Percentiles rank a stretch among this genome's conserved stretches.
Conservation (phyloP, 176 grass and related monocot genomes). For the Coix lacrymajobi region DNA sequence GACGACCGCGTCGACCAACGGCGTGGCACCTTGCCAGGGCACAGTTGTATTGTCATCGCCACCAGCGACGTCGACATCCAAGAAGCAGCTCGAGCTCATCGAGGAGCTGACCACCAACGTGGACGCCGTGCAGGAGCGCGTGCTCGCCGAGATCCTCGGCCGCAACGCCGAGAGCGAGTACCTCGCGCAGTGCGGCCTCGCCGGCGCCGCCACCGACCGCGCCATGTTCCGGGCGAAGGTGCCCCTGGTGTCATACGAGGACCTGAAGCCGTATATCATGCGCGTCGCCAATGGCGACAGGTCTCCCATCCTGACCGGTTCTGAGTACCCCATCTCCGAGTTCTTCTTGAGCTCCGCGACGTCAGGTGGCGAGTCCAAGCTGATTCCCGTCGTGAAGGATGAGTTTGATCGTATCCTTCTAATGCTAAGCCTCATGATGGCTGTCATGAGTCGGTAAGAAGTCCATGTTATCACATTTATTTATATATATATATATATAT, state of each 20-base stretch:
- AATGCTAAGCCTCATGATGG: slow-evolving; percentile 67
- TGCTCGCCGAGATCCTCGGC: too few relatives aligned
- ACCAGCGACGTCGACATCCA: too few relatives aligned
- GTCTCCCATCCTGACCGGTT: slow-evolving; percentile 52
- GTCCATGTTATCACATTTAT: too few relatives aligned
- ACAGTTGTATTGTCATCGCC: too few relatives aligned
- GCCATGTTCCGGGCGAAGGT: slow-evolving; percentile 51
- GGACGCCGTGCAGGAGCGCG: too few relatives aligned
- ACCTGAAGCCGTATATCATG: slow-evolving; percentile 70
- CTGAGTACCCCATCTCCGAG: slow-evolving; percentile 60
- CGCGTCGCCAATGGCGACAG: slow-evolving; percentile 61
- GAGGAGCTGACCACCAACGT: too few relatives aligned
- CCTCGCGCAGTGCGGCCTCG: too few relatives aligned
- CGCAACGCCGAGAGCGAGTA: too few relatives aligned
- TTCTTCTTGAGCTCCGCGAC: slow-evolving; percentile 72
- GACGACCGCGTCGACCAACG: too few relatives aligned
- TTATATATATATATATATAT: too few relatives aligned
- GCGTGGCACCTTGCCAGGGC: too few relatives aligned
- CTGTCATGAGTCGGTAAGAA: slow-evolving; percentile 66
- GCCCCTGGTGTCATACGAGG: slow-evolving; percentile 69
- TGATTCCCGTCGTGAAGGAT: slow-evolving; percentile 69
- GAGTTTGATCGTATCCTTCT: slow-evolving; percentile 61
- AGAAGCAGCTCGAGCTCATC: too few relatives aligned
- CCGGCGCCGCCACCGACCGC: slow-evolving; percentile 27
- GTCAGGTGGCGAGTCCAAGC: slow-evolving; percentile 67